Conservation (phyloP, 106 monocot genomes). For the Dendrobium nobile region DNA sequence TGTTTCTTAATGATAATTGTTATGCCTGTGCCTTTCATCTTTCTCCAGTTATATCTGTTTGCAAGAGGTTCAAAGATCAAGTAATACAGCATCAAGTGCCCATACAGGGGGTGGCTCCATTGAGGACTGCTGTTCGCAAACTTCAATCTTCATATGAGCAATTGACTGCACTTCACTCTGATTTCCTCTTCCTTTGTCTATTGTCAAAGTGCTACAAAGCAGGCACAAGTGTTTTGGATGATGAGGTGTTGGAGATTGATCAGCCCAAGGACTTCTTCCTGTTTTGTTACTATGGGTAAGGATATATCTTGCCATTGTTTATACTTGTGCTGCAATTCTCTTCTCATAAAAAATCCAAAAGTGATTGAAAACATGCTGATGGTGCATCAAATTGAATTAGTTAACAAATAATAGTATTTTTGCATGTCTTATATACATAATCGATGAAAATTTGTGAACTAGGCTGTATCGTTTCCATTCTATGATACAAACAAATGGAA, state of each 20-base stretch:
- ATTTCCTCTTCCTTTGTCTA: conserved; percentile 86
- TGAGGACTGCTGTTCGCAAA: conserved; percentile 72
- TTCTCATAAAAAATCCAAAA: not conserved
- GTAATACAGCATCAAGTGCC: conserved; percentile 64
- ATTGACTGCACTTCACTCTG: conserved; percentile 78
- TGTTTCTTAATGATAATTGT: not conserved
- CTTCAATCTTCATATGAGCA: conserved; percentile 69
- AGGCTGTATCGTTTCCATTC: not conserved
- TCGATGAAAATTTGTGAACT: not conserved
- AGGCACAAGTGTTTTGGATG: conserved; percentile 52
- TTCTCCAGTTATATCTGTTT: conserved; percentile 66
- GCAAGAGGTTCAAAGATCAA: conserved; percentile 83
- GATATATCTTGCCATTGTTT: not conserved
- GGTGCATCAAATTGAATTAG: not conserved
- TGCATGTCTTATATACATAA: not conserved
- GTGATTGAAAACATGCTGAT: not conserved
- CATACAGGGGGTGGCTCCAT: conserved; percentile 65
- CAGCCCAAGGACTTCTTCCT: conserved; percentile 91
- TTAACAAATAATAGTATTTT: not conserved
- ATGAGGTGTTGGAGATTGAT: conserved; percentile 77
- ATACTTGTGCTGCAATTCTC: not conserved
- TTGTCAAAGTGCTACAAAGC: conserved; percentile 81
- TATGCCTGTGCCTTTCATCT: not conserved
- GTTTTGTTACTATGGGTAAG: conserved; percentile 93
- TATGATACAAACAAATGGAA: not conserved